Evolutionary conservation across 2,329 filamentous ascomycete species (phyloP).

Genomic region (Diaporthe batatas): DNA sequence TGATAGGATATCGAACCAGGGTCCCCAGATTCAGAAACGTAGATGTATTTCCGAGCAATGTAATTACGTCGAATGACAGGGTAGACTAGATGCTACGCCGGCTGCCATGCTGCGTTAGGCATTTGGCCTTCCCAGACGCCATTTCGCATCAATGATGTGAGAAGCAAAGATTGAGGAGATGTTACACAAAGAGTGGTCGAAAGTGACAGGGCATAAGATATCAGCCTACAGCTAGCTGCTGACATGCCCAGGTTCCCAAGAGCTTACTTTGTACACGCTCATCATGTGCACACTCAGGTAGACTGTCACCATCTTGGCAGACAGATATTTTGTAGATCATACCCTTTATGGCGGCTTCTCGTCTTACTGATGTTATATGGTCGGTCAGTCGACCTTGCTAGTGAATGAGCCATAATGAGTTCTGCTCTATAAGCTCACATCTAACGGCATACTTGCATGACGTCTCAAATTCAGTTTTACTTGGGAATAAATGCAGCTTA

Average conservation of each 20-base stretch:
- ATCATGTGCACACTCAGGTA: background rate
- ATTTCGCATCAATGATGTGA: background rate
- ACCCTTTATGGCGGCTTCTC: background rate
- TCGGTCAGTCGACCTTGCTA: background rate
- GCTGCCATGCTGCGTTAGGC: background rate
- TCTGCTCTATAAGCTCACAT: conserved; percentile 2
- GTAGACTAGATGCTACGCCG: background rate
- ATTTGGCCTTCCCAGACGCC: background rate
- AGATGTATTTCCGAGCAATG: too few relatives aligned
- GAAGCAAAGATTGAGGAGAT: background rate
- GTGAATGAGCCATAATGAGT: conserved; percentile 16
- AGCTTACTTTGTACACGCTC: background rate
- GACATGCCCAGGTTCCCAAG: too few relatives aligned
- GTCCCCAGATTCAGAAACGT: too few relatives aligned
- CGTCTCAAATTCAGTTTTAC: background rate
- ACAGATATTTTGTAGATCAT: conserved; percentile 1
- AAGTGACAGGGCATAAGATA: fast-evolving
- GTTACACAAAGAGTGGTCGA: background rate
- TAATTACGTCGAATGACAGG: background rate
- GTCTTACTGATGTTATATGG: background rate
- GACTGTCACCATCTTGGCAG: background rate
- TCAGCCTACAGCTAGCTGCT: background rate
- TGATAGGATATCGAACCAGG: too few relatives aligned
- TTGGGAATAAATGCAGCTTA: background rate
- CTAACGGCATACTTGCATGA: background rate